A percentile compares a stretch with the other conserved stretches of the same genome.
phyloP scores from a whole-genome alignment of 768 basidiomycete genomes.

The Clitopilus passeckerianus region DNA sequence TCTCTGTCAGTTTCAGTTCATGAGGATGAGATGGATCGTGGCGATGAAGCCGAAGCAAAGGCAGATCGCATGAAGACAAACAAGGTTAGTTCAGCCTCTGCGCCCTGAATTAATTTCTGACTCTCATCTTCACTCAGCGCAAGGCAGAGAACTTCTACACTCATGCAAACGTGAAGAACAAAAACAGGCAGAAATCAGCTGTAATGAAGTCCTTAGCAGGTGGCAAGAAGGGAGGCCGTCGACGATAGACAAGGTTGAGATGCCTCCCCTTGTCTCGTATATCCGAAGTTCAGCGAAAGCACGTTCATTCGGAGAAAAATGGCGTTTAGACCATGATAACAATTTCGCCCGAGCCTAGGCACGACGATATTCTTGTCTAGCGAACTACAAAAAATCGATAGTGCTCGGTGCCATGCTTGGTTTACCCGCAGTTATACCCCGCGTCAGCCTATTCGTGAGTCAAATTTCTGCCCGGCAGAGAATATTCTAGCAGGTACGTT shows the following conservation, averaged over 20 bases:
- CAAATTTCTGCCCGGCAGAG: neutral
- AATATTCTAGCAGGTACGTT: neutral
- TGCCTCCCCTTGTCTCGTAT: conserved; percentile 2
- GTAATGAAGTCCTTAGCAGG: conserved; percentile 52
- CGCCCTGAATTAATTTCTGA: conserved; percentile 1
- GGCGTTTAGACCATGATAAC: neutral
- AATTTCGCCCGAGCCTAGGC: neutral
- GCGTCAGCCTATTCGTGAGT: neutral
- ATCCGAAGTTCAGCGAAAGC: conserved; percentile 8
- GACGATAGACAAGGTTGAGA: conserved; percentile 20
- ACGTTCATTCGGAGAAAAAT: conserved; percentile 3
- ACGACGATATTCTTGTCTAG: neutral
- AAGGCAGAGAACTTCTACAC: conserved; percentile 90
- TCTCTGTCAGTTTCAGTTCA: conserved; percentile 3
- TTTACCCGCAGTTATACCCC: neutral
- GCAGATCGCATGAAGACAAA: conserved; percentile 88
- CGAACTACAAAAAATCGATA: neutral
- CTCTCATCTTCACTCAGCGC: conserved; percentile 42
- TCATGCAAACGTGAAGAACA: conserved; percentile 82
- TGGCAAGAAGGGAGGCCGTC: conserved; percentile 43
- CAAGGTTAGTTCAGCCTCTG: conserved; percentile 49
- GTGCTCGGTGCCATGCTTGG: neutral
- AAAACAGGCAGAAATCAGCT: conserved; percentile 62
- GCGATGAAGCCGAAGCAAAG: conserved; percentile 32
- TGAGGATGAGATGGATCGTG: conserved; percentile 6